phyloP scores from a whole-genome alignment of 2,329 filamentous ascomycete species.

The Pseudogymnoascus sp. region DNA sequence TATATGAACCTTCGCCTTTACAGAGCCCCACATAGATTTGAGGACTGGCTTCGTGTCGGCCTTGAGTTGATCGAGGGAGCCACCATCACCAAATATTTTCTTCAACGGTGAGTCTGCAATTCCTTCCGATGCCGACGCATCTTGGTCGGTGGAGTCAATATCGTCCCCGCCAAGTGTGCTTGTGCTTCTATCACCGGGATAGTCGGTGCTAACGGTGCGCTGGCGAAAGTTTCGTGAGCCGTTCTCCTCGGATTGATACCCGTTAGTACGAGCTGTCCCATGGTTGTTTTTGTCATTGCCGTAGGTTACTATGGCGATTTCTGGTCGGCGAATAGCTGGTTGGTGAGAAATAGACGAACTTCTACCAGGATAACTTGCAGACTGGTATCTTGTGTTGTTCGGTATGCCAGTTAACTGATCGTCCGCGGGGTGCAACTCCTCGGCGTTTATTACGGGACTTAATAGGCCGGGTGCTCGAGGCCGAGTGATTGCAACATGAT shows the following conservation, averaged over 20 bases:
- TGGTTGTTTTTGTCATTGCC: neutral
- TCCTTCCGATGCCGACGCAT: neutral
- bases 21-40: constrained; percentile 6
- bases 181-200: constrained; percentile 4
- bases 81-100: neutral
- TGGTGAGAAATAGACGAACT: neutral
- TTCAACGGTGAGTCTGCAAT: neutral
- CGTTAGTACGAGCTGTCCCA: neutral
- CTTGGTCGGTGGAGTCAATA: neutral
- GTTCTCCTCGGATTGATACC: neutral
- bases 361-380: neutral
- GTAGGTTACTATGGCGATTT: neutral
- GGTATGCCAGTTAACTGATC: neutral
- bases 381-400: neutral
- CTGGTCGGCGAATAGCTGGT: constrained; percentile 1
- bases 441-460: neutral
- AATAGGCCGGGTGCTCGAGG: neutral
- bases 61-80: neutral
- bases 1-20: constrained; percentile 5
- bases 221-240: neutral
- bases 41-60: constrained; percentile 1
- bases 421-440: neutral
- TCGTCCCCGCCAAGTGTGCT: neutral
- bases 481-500: constrained; percentile 6
- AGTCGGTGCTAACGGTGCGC: neutral